A percentile compares a stretch with the other conserved stretches of the same genome.
Evolutionary conservation across 345 rosid species (phyloP).

Genomic region (Camelina hispida): DNA sequence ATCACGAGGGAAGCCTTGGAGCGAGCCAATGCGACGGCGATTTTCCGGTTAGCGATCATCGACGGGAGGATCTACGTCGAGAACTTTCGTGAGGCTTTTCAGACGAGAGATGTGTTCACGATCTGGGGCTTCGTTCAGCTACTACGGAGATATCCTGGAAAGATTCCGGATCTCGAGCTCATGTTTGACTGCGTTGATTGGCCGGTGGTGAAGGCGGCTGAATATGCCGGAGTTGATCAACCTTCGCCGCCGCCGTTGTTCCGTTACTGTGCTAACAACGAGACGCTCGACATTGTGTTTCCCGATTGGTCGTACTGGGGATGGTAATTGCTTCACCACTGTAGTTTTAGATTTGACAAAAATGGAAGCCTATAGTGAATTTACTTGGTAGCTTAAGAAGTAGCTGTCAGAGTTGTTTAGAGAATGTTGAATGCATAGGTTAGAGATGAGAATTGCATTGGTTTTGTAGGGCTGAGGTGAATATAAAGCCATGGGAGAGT

Average conservation of each 20-base stretch:
- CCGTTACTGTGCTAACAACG: conserved; percentile 68
- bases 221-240: conserved; percentile 48
- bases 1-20: conserved; percentile 69
- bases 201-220: conserved; percentile 56
- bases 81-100: conserved; percentile 54
- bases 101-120: conserved; percentile 82
- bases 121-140: conserved; percentile 95
- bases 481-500: conserved; percentile 72
- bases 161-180: conserved; percentile 76
- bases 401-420: conserved; percentile 1
- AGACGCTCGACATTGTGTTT: conserved; percentile 65
- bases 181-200: conserved; percentile 88
- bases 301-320: conserved; percentile 99
- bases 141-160: conserved; percentile 71
- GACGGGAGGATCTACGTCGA: conserved; percentile 71
- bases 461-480: conserved; percentile 72
- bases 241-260: conserved; percentile 69
- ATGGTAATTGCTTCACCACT: conserved; percentile 52
- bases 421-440: neutral
- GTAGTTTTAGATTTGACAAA: conserved; percentile 5
- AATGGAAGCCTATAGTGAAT: neutral
- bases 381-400: conserved; percentile 7
- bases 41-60: conserved; percentile 62
- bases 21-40: conserved; percentile 59
- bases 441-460: conserved; percentile 15